phyloP scores from a whole-genome alignment of 169 alveolate species.

The Amoebophrya sp. region DNA sequence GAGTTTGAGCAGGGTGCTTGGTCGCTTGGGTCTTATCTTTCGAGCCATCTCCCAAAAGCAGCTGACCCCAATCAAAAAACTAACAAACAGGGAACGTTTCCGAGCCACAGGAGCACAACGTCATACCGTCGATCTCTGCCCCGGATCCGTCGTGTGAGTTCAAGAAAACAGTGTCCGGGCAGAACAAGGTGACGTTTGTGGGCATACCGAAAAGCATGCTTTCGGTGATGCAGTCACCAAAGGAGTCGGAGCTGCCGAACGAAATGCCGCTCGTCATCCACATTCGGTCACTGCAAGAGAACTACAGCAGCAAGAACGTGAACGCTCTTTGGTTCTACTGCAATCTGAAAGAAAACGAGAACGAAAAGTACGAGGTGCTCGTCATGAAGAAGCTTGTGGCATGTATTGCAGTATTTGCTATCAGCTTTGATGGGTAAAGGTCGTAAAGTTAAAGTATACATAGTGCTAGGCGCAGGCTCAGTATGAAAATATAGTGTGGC shows the following conservation, averaged over 20 bases:
- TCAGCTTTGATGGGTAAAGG: no score
- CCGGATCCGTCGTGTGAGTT: background rate
- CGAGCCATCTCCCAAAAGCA: no score
- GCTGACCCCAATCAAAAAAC: no score
- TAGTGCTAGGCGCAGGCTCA: no score
- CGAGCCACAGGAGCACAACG: background rate
- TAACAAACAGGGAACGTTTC: background rate
- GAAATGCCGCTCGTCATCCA: background rate
- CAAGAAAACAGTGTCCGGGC: background rate
- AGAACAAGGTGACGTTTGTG: background rate
- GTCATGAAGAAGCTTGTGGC: background rate
- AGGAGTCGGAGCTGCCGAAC: background rate
- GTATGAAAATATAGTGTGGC: background rate
- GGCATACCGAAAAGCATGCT: background rate
- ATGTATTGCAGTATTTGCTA: background rate
- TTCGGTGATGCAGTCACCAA: background rate
- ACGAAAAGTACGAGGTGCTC: background rate
- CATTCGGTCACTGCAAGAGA: background rate
- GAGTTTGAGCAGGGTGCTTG: no score
- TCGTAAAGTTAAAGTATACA: no score
- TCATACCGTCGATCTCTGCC: background rate
- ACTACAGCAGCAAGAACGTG: background rate
- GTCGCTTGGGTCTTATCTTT: no score
- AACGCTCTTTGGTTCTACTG: background rate
- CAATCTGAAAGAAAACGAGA: background rate